A percentile compares a stretch with the other conserved stretches of the same genome.
Evolutionary conservation across 805 yeast species (phyloP).

Genomic region (Wickerhamomyces subpelliculosus): DNA sequence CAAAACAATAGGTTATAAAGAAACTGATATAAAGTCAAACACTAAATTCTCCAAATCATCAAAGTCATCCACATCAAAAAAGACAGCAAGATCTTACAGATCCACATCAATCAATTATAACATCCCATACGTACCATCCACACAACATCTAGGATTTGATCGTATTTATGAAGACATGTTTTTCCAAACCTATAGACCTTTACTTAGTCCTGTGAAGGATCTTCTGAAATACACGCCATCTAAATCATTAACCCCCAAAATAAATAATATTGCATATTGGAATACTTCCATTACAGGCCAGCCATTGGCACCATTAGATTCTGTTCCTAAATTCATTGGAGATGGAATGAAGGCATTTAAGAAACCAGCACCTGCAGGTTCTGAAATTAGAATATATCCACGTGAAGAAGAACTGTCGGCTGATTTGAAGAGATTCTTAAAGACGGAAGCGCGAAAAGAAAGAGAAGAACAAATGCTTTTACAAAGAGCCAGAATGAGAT

Average conservation of each 20-base stretch:
- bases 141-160: not conserved
- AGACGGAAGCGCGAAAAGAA: too few species aligned
- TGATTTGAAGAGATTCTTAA: not conserved
- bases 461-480: too few species aligned
- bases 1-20: too few species aligned
- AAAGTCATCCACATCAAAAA: not conserved
- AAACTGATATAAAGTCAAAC: not conserved
- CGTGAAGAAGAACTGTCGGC: not conserved
- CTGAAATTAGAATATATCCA: not conserved
- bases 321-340: not conserved
- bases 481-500: too few species aligned
- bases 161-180: not conserved
- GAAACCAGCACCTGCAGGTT: not conserved
- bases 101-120: too few species aligned
- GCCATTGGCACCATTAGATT: not conserved
- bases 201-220: not conserved
- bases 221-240: not conserved
- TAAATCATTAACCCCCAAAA: not conserved
- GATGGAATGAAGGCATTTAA: slow-evolving; percentile 1
- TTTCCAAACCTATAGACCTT: not conserved
- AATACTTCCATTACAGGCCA: not conserved
- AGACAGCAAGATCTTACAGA: too few species aligned
- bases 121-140: not conserved
- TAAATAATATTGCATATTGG: not conserved
- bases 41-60: not conserved